phyloP scores from a whole-genome alignment of 176 grass and related monocot species.

The Otatea glauca region DNA sequence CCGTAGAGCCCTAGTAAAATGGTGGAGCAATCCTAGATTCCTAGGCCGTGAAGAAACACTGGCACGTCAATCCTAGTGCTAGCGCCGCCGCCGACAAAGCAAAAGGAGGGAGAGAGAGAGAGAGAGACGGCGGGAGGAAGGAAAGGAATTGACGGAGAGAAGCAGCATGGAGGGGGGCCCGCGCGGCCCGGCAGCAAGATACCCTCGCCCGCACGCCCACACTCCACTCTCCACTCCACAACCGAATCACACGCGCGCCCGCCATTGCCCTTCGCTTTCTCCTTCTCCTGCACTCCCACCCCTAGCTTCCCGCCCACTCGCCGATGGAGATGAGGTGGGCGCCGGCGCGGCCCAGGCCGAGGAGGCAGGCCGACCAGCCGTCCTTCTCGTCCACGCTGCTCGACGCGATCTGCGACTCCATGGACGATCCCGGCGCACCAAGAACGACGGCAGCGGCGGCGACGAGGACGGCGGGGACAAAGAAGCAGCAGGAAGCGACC shows the following conservation, averaged over 20 bases:
- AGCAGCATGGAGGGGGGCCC: background rate
- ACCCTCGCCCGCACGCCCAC: constrained; percentile 52
- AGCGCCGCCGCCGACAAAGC: constrained; percentile 51
- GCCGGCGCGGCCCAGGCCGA: constrained; percentile 44
- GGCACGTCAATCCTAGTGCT: constrained; percentile 1
- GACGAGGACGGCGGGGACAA: background rate
- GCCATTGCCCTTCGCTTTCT: constrained; percentile 34
- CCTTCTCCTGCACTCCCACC: background rate
- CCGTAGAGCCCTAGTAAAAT: background rate
- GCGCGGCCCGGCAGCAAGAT: constrained; percentile 42
- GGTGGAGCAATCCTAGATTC: background rate
- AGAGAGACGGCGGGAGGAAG: constrained; percentile 41
- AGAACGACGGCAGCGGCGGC: background rate
- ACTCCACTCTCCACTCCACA: constrained; percentile 12
- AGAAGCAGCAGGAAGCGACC: constrained; percentile 28
- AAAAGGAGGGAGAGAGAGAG: background rate
- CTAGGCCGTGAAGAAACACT: background rate
- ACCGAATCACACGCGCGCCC: constrained; percentile 44
- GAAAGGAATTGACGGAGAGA: constrained; percentile 6
- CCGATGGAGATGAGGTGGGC: constrained; percentile 42
- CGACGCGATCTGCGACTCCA: constrained; percentile 88
- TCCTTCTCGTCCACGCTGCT: constrained; percentile 94
- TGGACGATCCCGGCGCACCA: constrained; percentile 60
- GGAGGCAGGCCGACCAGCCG: constrained; percentile 54
- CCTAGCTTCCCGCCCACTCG: background rate